These are phyloP conservation scores for Lasiodiplodia hormozganensis DNA, from an alignment of 2,329 filamentous ascomycete genomes.

Conservation along the genomic window DNA sequence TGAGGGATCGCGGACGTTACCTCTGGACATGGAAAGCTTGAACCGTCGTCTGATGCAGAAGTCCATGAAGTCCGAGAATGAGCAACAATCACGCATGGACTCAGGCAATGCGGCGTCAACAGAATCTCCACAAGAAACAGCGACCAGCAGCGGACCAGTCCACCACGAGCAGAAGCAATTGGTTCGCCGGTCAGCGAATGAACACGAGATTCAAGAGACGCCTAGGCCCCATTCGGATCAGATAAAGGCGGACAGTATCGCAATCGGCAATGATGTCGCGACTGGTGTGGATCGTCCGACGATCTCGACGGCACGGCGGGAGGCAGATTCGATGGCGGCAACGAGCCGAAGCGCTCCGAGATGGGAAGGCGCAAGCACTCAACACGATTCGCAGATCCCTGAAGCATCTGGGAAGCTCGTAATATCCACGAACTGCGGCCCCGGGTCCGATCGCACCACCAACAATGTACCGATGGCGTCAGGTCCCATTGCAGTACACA, in stretches of 20 bases:
- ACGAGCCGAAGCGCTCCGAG: not conserved
- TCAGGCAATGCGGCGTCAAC: not conserved
- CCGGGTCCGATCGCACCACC: not conserved
- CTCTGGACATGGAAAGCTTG: not conserved
- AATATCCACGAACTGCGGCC: slow-evolving; percentile 2
- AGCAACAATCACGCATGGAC: not conserved
- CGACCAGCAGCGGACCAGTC: not conserved
- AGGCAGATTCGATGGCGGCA: not conserved
- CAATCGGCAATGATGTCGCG: not conserved
- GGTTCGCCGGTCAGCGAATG: not conserved
- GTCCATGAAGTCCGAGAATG: not conserved
- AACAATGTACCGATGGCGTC: not conserved
- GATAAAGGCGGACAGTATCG: not conserved
- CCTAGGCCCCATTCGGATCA: not conserved
- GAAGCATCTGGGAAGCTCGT: slow-evolving; percentile 3
- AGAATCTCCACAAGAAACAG: not conserved
- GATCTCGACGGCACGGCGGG: not conserved
- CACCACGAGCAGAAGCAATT: not conserved
- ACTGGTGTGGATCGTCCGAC: not conserved
- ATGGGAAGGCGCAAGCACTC: not conserved
- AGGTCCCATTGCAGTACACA: not conserved
- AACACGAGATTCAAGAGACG: no score
- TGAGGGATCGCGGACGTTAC: not conserved
- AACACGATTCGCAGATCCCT: not conserved
- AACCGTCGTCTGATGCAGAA: slow-evolving; percentile 7